Base-by-base conservation (phyloP, 768 basidiomycete genomes). In the Boletus vermiculosoides region DNA sequence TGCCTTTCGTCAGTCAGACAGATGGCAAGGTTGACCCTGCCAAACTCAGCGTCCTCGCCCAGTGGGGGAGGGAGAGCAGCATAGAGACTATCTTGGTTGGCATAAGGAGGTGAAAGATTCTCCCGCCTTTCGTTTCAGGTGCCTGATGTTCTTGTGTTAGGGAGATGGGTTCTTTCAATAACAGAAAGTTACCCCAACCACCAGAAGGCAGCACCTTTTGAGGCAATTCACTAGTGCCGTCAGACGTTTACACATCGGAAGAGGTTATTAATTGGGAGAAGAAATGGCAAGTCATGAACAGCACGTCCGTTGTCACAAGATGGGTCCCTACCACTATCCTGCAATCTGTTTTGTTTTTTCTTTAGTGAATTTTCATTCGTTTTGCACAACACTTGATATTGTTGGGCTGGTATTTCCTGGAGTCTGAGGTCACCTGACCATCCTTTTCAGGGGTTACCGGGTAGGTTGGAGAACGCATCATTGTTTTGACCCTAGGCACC, bases 141-240 rank as follows among this genome's bases (percentile, higher is more conserved):
- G 30, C 25, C 49, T 62, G 34, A 65, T 52, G 5, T 47, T 49
- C 40, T 54, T 45, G 0, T 59, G 15, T 11, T 63, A 98, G 95
- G 77, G 94, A 97, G 73, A 98, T 99, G 97, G 94, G 88, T 3
- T 84, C 90, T 47, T 86, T 90, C 67, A 83, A 83, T 59, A 99
- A 98, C 73, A 79, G 94, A 63, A 98, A 98, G 77, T 81, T 95
- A 37, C 91, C 94, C 34, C 97, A 99, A 74, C 97, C 97, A 3
- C 84, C 88, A 18, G 97, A 99, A 70, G 94, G 94, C 60, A 85
- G 80, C 58, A 82, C 68, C 45, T 92, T 91, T 74, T 87, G 67
- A 67, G 50, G 36, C 34, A 34, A 50, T 33, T 42, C 30, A 46
- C 55, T 41, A 2, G 48, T 39, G 20, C 45, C 49, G 42, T 41